Base-by-base conservation (phyloP, 495 filamentous ascomycete species). In the Aspergillus saccharolyticus region DNA sequence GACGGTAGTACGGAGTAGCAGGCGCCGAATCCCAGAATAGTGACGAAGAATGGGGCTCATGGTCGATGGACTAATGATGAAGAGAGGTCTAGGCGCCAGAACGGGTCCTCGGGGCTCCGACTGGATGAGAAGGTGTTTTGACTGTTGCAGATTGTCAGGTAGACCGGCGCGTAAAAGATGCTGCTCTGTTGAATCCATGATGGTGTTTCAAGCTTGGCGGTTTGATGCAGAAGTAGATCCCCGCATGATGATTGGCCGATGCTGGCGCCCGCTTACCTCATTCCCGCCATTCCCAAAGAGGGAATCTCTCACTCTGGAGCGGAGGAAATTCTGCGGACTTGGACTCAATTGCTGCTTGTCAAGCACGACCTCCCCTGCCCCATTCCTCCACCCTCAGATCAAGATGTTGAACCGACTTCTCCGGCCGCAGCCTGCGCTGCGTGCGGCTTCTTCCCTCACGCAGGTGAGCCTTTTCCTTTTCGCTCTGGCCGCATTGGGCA, bases 351-450 rank as follows among this genome's bases (percentile, higher is more conserved):
- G 33, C 58, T 53, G 56, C 54, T 54, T 52, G 53, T 53, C 57
- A 52, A 59, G 53, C 62, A 57, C 55, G 43, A 50, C 47, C 22
- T 24, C 52, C 47, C 50, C 44, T 49, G 54, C 30, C 43, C 44
- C 59, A 28, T 52, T 21, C n/a, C 33, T 63, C 54, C 28, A 52
- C 45, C 58, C 44, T 30, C 52, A 56, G 52, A 55, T 62, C 71
- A 78, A 75, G 71, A 83, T 84, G 78, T 72, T 83, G 68, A 73
- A 75, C 65, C 66, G 68, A 63, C 66, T 79, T 51, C 57, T 67
- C 62, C 72, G 81, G 75, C 79, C 78, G 74, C 76, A 77, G 72
- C 66, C 68, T 60, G 69, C 74, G 64, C 72, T 82, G 72, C 75
- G 73, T 65, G 69, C 72, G 42, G 70, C 67, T 52, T 70, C 75